A percentile compares a stretch with the other conserved stretches of the same genome.
Conservation (phyloP, 306 rosid species). For the Lathyrus sativus region DNA sequence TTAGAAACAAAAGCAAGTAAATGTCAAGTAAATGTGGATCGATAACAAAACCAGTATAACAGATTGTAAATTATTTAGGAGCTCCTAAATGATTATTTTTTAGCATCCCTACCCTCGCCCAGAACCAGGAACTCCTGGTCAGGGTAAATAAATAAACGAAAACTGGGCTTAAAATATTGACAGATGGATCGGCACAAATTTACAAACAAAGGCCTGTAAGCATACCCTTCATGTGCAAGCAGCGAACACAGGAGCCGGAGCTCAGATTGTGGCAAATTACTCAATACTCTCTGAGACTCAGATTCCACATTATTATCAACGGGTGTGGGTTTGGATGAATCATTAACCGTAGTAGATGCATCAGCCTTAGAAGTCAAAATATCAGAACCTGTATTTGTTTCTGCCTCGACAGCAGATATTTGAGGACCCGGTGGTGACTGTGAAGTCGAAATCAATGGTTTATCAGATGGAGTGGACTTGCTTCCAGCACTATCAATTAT, state of each 20-base stretch:
- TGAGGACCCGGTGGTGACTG: slow-evolving; percentile 60
- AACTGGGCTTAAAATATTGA: not conserved
- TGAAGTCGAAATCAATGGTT: slow-evolving; percentile 52
- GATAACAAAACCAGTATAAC: slow-evolving; percentile 1
- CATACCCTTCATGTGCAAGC: slow-evolving; percentile 99
- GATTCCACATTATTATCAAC: slow-evolving; percentile 52
- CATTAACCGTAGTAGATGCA: slow-evolving; percentile 47
- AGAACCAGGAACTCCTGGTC: slow-evolving; percentile 22
- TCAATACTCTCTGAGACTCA: slow-evolving; percentile 59
- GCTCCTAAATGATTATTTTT: slow-evolving; percentile 1
- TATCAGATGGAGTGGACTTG: slow-evolving; percentile 59
- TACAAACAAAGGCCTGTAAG: slow-evolving; percentile 21
- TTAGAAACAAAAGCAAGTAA: slow-evolving; percentile 9
- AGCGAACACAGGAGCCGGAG: slow-evolving; percentile 90
- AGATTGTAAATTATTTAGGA: slow-evolving; percentile 20
- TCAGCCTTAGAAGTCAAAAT: slow-evolving; percentile 53
- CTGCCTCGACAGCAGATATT: slow-evolving; percentile 58
- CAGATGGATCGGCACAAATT: slow-evolving; percentile 32
- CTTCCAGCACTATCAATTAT: slow-evolving; percentile 82
- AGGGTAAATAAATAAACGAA: slow-evolving; percentile 18
- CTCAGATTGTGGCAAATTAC: slow-evolving; percentile 77
- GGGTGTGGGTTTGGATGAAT: slow-evolving; percentile 56
- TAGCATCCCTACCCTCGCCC: slow-evolving; percentile 4
- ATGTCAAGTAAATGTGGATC: slow-evolving; percentile 3
- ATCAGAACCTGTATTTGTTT: slow-evolving; percentile 61